Evolutionary conservation across 2,329 filamentous ascomycete genomes (phyloP), one percentile per base, ranked within the genome.

Genomic region (Cadophora sp.): DNA sequence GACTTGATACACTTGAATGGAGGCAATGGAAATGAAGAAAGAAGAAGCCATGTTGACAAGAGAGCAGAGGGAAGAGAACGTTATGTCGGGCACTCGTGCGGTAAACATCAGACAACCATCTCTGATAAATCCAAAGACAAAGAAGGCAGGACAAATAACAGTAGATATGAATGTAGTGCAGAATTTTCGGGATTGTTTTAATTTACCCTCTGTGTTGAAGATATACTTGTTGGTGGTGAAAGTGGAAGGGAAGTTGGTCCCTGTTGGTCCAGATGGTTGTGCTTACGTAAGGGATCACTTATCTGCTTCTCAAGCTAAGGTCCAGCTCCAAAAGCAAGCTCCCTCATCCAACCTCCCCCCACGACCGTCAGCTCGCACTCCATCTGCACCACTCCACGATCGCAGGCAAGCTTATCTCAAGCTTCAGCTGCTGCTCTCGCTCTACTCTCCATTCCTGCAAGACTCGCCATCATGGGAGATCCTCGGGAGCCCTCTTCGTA

Each of bases 401-500:
- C 16, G 58, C 65, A 60, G 62, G n/a, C 53, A 53, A 71, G 66
- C 65, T 67, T 63, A 16, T 16, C 24, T 22, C 18, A 45, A 68
- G 60, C 66, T 67, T 64, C 56, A 66, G 39, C 62, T 66, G 22
- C 56, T 45, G 41, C 62, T 48, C 22, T 55, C 30, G 11, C 50
- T 18, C 51, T 43, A 27, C 50, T 30, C 45, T 51, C 47, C 22
- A 59, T 56, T 61, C 20, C 27, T 18, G 39, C 51, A 59, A 45
- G 24, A 50, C 30, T 58, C 66, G 69, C 73, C 70, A 70, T 48
- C 66, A 78, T 78, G 76, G 75, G 75, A 66, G 77, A 78, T 63
- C 76, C 76, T 67, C 70, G 77, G 71, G 77, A 78, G 64, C 77
- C 77, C 62, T 78, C 77, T 66, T 78, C 77, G 65, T 78, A 76